Conservation (phyloP, 1,284 basidiomycete genomes). For the Vanrija sp. region DNA sequence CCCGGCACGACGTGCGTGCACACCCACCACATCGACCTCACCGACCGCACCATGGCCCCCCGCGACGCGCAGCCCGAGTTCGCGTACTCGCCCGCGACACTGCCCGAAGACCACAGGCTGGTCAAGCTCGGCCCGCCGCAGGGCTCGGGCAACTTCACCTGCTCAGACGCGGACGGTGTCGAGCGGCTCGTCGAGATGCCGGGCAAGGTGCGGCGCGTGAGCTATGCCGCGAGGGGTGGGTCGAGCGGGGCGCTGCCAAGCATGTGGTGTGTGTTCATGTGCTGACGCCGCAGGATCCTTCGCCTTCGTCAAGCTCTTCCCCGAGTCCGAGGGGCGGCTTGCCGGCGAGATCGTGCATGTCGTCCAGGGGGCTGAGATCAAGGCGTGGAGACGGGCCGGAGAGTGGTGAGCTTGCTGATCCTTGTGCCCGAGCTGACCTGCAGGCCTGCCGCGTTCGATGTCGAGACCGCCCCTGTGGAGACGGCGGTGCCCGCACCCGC, state of each 20-base stretch:
- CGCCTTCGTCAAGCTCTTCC: slow-evolving; percentile 34
- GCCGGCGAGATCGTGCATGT: slow-evolving; percentile 39
- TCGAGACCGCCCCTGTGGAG: too few species aligned
- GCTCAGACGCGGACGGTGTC: slow-evolving; percentile 21
- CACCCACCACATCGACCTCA: background rate
- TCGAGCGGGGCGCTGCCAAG: background rate
- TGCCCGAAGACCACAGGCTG: slow-evolving; percentile 27
- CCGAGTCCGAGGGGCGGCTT: slow-evolving; percentile 19
- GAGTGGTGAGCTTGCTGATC: slow-evolving; percentile 30
- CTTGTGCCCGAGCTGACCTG: background rate
- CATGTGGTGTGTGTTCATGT: background rate
- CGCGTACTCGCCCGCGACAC: slow-evolving; percentile 22
- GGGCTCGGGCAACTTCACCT: slow-evolving; percentile 38
- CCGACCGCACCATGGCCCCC: slow-evolving; percentile 9
- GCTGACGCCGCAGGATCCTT: slow-evolving; percentile 27
- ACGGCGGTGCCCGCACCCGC: slow-evolving; percentile 59
- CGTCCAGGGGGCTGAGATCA: slow-evolving; percentile 31
- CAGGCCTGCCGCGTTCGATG: too few species aligned
- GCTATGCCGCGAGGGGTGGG: slow-evolving; percentile 35
- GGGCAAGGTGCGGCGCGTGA: slow-evolving; percentile 23
- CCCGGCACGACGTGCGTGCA: too few species aligned
- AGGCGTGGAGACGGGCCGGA: slow-evolving; percentile 34
- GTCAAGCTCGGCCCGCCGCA: slow-evolving; percentile 34
- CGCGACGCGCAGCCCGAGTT: background rate
- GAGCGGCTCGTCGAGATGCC: slow-evolving; percentile 39